Conservation (phyloP, 768 basidiomycete genomes). For the Auricularia cornea region DNA sequence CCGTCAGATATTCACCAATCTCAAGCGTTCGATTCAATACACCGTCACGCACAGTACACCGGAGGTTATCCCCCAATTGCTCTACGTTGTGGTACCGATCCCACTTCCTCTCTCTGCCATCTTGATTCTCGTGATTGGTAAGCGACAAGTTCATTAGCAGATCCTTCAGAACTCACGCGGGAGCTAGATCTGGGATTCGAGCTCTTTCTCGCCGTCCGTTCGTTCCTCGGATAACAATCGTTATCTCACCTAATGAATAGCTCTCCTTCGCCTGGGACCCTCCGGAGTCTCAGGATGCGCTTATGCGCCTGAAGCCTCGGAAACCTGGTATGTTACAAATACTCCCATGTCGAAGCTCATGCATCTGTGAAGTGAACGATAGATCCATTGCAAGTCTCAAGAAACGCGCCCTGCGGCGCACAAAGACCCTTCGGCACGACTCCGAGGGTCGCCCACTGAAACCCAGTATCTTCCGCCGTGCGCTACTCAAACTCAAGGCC, state of each 20-base stretch:
- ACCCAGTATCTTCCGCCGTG: constrained; percentile 29
- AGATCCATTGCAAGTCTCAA: constrained; percentile 46
- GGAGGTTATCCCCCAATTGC: constrained; percentile 59
- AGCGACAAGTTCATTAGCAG: constrained; percentile 8
- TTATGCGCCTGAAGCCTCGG: constrained; percentile 60
- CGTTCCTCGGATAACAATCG: not conserved
- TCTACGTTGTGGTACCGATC: constrained; percentile 61
- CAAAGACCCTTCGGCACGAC: constrained; percentile 45
- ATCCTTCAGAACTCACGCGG: not conserved
- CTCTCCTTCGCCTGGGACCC: constrained; percentile 68
- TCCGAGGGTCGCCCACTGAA: constrained; percentile 42
- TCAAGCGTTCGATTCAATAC: constrained; percentile 67
- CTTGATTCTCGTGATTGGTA: constrained; percentile 62
- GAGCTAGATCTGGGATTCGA: constrained; percentile 60
- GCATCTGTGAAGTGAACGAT: constrained; percentile 38
- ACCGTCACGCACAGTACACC: constrained; percentile 61
- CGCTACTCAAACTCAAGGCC: constrained; percentile 32
- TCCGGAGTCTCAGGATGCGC: constrained; percentile 53
- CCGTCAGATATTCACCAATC: constrained; percentile 59
- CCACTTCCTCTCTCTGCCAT: constrained; percentile 61
- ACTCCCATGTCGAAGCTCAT: no score
- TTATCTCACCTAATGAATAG: constrained; percentile 19
- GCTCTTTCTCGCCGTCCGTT: constrained; percentile 53
- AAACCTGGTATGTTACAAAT: constrained; percentile 52
- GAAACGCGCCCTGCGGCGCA: constrained; percentile 47